Base-by-base conservation (phyloP, 2,329 filamentous ascomycete species). In the Microsporum audouinii region DNA sequence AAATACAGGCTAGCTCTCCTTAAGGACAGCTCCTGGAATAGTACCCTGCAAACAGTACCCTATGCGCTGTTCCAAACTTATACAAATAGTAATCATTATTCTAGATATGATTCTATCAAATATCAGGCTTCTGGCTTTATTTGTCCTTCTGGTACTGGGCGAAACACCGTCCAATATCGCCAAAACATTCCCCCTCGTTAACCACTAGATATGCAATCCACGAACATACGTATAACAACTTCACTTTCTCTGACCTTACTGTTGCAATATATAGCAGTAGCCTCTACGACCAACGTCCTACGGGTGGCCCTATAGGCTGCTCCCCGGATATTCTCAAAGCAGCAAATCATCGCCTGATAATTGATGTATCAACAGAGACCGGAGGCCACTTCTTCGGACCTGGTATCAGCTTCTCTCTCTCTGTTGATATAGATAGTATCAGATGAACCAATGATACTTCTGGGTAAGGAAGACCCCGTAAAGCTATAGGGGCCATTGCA, bases 251-350 rank as follows among this genome's bases (percentile, higher is more conserved):
- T 6, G 60, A 56, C 2, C 14, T 61, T n/a, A 23, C 27, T 7
- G 55, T 49, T 55, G 57, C 60, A 31, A 53, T 59, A n/a, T 64
- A 64, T 33, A 61, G 63, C 29, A 64, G 63, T 41, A 64, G 63
- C 39, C 59, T 59, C 27, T 64, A 59, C 34, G 63, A 61, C 23
- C 39, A 63, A 36, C 61, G 61, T 14, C 61, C 59, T 8, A 12
- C 41, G 14, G 59, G 61, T 10, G 31, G 38, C 2, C 34, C 51
- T 31, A 23, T 23, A 23, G 17, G 17, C 17, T 23, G 17, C 17
- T 58, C 57, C 23, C 34, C 57, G 6, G 57, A 39, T 7, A 14
- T 45, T 39, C 57, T 58, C 36, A 31, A 41, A 12, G 23, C 27
- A 31, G 57, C 57, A 23, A 58, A 58, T 34, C 34, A 45, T 4